Percentiles rank a stretch among this genome's conserved stretches.
Conservation (phyloP, 306 rosid species). For the Fragaria nilgerrensis region DNA sequence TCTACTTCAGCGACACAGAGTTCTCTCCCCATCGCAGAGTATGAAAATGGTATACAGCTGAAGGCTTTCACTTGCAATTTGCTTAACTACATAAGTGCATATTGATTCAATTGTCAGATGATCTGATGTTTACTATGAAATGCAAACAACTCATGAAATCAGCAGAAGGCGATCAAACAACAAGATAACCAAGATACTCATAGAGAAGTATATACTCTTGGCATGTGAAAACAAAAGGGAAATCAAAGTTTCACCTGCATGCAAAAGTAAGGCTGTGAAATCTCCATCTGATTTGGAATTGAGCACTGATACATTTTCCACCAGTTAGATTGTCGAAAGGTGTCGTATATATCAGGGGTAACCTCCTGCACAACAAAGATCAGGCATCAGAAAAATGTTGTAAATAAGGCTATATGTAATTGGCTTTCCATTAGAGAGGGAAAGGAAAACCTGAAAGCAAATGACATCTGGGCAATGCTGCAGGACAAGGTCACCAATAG, state of each 20-base stretch:
- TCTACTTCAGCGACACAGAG: conserved; percentile 80
- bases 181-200: neutral
- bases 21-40: conserved; percentile 85
- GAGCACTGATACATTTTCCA: conserved; percentile 44
- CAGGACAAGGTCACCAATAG: conserved; percentile 73
- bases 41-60: conserved; percentile 51
- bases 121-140: neutral
- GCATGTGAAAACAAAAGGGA: conserved; percentile 14
- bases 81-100: conserved; percentile 57
- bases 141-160: conserved; percentile 4
- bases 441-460: conserved; percentile 41
- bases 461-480: conserved; percentile 64
- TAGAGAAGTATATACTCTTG: neutral
- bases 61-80: conserved; percentile 69
- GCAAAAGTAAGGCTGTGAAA: conserved; percentile 37
- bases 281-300: conserved; percentile 18
- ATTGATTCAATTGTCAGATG: conserved; percentile 11
- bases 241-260: conserved; percentile 32
- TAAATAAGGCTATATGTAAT: neutral
- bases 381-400: neutral
- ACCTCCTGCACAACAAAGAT: conserved; percentile 35
- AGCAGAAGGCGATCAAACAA: neutral
- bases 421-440: neutral
- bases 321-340: conserved; percentile 38
- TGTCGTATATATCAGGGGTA: conserved; percentile 30